Base-by-base conservation (phyloP, 2,329 filamentous ascomycete species). In the Dryadomyces sulphureus region DNA sequence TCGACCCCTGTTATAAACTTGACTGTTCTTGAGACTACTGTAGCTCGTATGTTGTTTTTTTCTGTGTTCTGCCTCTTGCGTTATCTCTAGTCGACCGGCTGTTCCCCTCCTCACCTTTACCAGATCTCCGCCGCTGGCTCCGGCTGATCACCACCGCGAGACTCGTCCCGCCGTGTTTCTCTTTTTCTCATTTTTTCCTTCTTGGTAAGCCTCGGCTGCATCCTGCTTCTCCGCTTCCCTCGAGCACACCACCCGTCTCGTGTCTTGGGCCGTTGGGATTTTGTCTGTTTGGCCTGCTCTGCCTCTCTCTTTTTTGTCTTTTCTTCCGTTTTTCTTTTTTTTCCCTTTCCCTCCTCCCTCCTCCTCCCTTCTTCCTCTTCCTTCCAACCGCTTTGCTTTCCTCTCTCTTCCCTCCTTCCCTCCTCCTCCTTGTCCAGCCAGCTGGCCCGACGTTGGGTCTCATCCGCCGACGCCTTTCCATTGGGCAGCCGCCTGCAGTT, bases 401-500 rank as follows among this genome's bases (percentile, higher is more conserved):
- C n/a, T 36, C 35, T 32, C 9, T 14, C 22, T 24, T 20, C 14
- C 21, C 22, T 40, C 21, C 14, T 40, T 17, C 14, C 19, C 41
- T 38, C 45, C 27, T 32, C 27, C 11, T 32, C 27, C 27, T 32
- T 32, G 27, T 32, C 27, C 16, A 9, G 27, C n/a, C n/a, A n/a
- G n/a, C n/a, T n/a, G n/a, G n/a, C n/a, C n/a, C n/a, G n/a, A n/a
- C 27, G 25, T 42, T 32, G 43, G 35, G 30, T 46, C 38, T 7
- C 43, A 35, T 25, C 27, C 22, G 20, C 27, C 32, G 19, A 30
- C 22, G 30, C 16, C 24, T 22, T 19, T 8, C 19, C 35, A 32
- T 48, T 41, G 43, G 38, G 43, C 45, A 27, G 40, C 22, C 38
- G 40, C 39, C 34, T 34, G 22, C 40, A 41, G 24, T 36, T 21